Evolutionary conservation across 192 early-diverging fungal species (phyloP).

Genomic region (Lunasporangiospora selenospora): DNA sequence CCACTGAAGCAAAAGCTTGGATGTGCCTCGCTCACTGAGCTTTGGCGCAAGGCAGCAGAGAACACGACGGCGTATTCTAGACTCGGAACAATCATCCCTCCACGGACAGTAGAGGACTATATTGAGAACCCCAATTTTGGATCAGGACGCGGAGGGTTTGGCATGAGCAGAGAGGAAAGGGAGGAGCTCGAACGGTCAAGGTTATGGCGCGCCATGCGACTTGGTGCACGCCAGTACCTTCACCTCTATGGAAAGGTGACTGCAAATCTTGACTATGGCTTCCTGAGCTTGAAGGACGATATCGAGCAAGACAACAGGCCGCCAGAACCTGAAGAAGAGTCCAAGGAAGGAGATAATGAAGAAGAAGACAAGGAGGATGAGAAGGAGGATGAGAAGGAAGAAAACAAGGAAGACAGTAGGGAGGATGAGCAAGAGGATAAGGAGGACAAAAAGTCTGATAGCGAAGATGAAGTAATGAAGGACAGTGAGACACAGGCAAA

Average conservation of each 20-base stretch:
- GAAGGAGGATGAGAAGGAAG: conserved; percentile 17
- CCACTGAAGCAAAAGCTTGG: conserved; percentile 29
- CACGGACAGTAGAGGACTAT: conserved; percentile 26
- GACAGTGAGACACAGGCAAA: background rate
- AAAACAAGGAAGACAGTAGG: conserved; percentile 13
- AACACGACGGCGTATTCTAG: conserved; percentile 30
- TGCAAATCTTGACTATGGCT: conserved; percentile 9
- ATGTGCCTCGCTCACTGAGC: conserved; percentile 9
- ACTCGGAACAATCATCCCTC: conserved; percentile 16
- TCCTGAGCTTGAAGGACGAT: conserved; percentile 24
- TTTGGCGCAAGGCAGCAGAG: conserved; percentile 50
- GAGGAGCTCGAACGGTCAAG: conserved; percentile 19
- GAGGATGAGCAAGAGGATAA: conserved; percentile 9
- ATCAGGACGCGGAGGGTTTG: conserved; percentile 47
- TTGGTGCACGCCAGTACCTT: conserved; percentile 50
- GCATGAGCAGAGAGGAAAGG: conserved; percentile 27
- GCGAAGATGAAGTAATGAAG: background rate
- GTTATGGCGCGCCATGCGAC: conserved; percentile 58
- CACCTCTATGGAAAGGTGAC: conserved; percentile 50
- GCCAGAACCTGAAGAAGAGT: conserved; percentile 17
- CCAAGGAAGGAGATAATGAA: conserved; percentile 6
- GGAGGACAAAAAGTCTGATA: background rate
- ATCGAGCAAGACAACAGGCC: conserved; percentile 10
- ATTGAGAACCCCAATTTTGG: conserved; percentile 51
- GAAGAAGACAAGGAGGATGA: conserved; percentile 9